These are phyloP conservation scores for Rossbeevera mucosa DNA, from an alignment of 768 basidiomycete genomes.

Conservation along the genomic window DNA sequence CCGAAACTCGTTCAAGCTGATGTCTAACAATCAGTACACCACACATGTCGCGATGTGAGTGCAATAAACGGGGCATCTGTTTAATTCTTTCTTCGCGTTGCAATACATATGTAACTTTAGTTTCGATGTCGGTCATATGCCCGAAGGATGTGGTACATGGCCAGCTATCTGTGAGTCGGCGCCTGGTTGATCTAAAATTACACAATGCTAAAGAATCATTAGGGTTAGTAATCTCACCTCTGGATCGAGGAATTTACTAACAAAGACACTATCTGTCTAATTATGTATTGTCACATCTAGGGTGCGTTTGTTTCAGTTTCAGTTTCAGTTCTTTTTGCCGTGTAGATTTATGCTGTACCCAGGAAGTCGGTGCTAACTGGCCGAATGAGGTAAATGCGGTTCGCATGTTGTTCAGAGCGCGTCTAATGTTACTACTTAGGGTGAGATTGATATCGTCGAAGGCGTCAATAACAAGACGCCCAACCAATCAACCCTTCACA, in stretches of 20 bases:
- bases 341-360: neutral
- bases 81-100: neutral
- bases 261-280: neutral
- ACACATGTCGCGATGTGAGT: constrained; percentile 34
- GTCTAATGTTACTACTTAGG: constrained; percentile 9
- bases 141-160: constrained; percentile 38
- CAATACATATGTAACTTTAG: constrained; percentile 1
- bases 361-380: constrained; percentile 29
- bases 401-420: neutral
- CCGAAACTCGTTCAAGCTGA: constrained; percentile 35
- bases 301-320: constrained; percentile 13
- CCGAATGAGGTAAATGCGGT: constrained; percentile 15
- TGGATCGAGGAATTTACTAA: neutral
- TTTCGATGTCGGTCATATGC: constrained; percentile 37
- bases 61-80: no score
- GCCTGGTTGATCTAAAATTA: neutral
- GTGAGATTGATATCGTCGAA: constrained; percentile 32
- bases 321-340: neutral
- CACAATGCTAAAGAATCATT: neutral
- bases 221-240: constrained; percentile 26
- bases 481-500: constrained; percentile 32
- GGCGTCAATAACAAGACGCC: constrained; percentile 30
- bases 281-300: constrained; percentile 11
- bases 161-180: constrained; percentile 34
- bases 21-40: constrained; percentile 27